Percentiles rank a stretch among this genome's conserved stretches.
Evolutionary conservation across 352 stramenopile genomes (phyloP).

Genomic region (Aphanomyces astaci): DNA sequence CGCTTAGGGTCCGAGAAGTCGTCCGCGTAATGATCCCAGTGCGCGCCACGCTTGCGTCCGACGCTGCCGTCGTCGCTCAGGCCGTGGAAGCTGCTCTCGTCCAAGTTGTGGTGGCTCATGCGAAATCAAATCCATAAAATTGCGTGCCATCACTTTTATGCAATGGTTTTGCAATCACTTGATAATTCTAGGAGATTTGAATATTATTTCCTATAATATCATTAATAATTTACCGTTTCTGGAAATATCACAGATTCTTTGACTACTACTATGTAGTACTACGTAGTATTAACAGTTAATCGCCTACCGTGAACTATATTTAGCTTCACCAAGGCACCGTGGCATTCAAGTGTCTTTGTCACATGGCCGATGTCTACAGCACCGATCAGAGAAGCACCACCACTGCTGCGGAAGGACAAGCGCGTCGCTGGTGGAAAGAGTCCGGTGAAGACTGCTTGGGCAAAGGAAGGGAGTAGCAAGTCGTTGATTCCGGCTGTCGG

Average conservation of each 20-base stretch:
- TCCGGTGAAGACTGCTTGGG: background rate
- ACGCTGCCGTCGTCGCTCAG: background rate
- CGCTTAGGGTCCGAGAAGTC: constrained; percentile 8
- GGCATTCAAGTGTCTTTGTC: no score
- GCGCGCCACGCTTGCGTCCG: constrained; percentile 4
- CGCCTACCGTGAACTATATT: no score
- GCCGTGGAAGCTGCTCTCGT: background rate
- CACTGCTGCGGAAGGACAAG: background rate
- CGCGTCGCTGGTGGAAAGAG: background rate
- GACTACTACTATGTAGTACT: no score
- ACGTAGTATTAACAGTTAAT: no score
- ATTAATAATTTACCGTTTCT: no score
- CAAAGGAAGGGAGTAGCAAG: background rate
- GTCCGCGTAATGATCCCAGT: constrained; percentile 5
- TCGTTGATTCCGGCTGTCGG: background rate
- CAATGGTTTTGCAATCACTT: no score
- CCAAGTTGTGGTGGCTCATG: background rate
- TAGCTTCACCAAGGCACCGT: no score
- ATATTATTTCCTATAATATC: no score
- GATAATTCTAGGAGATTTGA: no score
- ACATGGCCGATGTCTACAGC: background rate
- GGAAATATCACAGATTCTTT: no score
- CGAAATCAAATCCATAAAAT: background rate
- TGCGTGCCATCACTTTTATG: no score
- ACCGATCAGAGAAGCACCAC: background rate